A percentile compares a stretch with the other conserved stretches of the same genome.
Evolutionary conservation across 257 asterid species (phyloP).

Genomic region (Solanum pimpinellifolium): DNA sequence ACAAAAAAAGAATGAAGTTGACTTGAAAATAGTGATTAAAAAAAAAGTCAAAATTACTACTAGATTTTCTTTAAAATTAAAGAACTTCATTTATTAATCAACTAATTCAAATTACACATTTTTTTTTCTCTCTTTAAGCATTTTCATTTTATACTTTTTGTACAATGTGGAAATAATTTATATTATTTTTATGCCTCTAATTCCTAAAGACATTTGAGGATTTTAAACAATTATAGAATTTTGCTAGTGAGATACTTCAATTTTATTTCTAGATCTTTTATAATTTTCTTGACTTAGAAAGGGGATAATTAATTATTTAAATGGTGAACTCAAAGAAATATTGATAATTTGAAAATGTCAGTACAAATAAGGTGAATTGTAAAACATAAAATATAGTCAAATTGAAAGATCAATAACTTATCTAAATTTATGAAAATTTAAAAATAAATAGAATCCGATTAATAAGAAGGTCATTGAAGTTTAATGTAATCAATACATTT

Average conservation of each 20-base stretch:
- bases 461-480: neutral
- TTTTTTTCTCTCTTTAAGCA: neutral
- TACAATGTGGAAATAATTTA: neutral
- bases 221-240: neutral
- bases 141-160: neutral
- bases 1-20: neutral
- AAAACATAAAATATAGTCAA: neutral
- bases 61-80: neutral
- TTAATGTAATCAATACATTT: neutral
- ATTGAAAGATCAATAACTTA: neutral
- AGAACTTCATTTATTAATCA: neutral
- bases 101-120: neutral
- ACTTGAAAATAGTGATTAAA: neutral
- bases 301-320: neutral
- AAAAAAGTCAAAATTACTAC: neutral
- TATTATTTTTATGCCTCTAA: neutral
- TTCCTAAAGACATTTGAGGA: neutral
- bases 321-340: neutral
- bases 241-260: neutral
- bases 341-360: neutral
- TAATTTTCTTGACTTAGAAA: neutral
- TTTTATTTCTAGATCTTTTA: neutral
- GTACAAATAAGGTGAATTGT: neutral
- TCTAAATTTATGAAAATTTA: neutral
- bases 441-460: neutral